Evolutionary conservation across 1,139 yeast species (phyloP), one percentile per base, ranked within the genome.

Genomic region (Kodamaea ohmeri): DNA sequence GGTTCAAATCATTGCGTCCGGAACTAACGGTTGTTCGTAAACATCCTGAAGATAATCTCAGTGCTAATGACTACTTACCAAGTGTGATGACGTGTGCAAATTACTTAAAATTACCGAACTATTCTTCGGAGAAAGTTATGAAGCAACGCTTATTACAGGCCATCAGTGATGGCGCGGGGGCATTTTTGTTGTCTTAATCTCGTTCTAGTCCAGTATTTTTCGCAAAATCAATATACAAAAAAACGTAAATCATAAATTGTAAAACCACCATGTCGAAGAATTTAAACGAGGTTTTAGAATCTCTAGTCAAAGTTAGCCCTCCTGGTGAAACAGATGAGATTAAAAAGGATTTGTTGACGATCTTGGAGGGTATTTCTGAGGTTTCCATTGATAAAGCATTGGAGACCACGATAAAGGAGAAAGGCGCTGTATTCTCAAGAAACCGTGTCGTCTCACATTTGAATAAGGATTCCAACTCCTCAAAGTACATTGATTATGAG

Each of bases 71-170:
- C 46, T 89, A 84, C 52, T 67, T 92, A 42, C 98, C 98, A 2
- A 88, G 96, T 63, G 98, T 92, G 3, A 92, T 92, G 98, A 92
- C 98, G 0, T 92, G 98, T 67, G 97, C 95, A 4, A 92, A 92
- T 58, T 92, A 92, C 55, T 71, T 92, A 48, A 92, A 92, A 59
- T 65, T 92, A 20, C 98, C 98, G 2, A 78, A 83, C 45, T 92
- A 92, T 55, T 74, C 88, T 2, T 66, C 76, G 20, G 72, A 71
- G 44, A 79, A 69, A 21, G 61, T 86, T 1, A 73, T 92, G 80
- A 67, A 60, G 41, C 55, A 67, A 28, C 71, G 83, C 41, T 60
- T 92, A 9, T 44, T 64, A 17, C 83, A 78, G 43, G 97, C 98
- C 0, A 78, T 89, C 51, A 68, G 68, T 17, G 97, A 90, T 51